These are phyloP conservation scores for Pyrus communis DNA, from an alignment of 306 rosid genomes.

Conservation along the genomic window DNA sequence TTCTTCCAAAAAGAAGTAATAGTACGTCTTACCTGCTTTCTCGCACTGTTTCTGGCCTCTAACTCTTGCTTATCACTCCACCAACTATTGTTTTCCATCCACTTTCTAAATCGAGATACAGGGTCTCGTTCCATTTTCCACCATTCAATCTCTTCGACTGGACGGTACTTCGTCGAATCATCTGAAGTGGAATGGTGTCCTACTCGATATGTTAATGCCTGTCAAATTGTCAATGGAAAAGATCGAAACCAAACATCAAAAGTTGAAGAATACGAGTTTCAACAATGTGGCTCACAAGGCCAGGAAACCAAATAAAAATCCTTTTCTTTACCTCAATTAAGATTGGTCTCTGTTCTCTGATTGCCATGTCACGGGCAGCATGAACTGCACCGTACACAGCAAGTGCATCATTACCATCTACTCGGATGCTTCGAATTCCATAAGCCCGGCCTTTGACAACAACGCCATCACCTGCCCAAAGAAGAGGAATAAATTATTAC, in stretches of 20 bases:
- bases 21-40: slow-evolving; percentile 49
- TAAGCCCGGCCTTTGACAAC: slow-evolving; percentile 79
- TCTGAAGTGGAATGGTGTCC: slow-evolving; percentile 98
- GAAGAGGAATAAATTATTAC: neutral
- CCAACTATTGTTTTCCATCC: slow-evolving; percentile 86
- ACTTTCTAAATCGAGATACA: slow-evolving; percentile 73
- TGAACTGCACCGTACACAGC: slow-evolving; percentile 71
- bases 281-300: neutral
- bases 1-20: neutral
- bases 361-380: slow-evolving; percentile 78
- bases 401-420: slow-evolving; percentile 88
- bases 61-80: slow-evolving; percentile 59
- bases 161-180: slow-evolving; percentile 91
- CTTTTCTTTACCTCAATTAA: slow-evolving; percentile 62
- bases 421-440: slow-evolving; percentile 79
- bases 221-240: slow-evolving; percentile 14
- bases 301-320: slow-evolving; percentile 1
- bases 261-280: neutral
- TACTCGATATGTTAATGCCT: slow-evolving; percentile 89
- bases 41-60: slow-evolving; percentile 49
- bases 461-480: slow-evolving; percentile 70
- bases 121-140: slow-evolving; percentile 73
- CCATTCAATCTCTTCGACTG: slow-evolving; percentile 63
- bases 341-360: slow-evolving; percentile 65
- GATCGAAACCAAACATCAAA: neutral